Conservation (phyloP, 164 flowering plant species). For the Vitis labrusca region DNA sequence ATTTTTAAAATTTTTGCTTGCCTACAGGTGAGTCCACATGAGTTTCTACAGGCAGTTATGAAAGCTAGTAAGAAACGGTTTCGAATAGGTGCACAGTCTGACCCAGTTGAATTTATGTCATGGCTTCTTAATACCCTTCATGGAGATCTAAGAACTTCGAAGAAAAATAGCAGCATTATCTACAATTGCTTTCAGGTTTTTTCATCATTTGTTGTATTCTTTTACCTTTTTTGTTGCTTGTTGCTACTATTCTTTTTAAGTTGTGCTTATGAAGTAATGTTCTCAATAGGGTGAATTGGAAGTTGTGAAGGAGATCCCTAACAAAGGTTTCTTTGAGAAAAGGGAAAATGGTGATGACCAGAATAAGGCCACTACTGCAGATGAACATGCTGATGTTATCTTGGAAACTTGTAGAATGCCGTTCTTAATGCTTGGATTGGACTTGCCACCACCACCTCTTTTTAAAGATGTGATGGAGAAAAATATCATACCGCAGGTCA, state of each 20-base stretch:
- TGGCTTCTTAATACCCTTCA: conserved; percentile 97
- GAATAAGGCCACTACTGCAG: conserved; percentile 23
- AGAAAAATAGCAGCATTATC: conserved; percentile 66
- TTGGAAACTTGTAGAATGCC: conserved; percentile 79
- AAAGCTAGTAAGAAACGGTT: conserved; percentile 88
- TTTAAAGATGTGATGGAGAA: conserved; percentile 97
- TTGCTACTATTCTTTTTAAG: background rate
- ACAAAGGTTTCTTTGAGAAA: conserved; percentile 43
- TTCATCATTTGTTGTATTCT: background rate
- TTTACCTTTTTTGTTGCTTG: background rate
- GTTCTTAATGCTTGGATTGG: conserved; percentile 95
- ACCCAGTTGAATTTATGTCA: conserved; percentile 97
- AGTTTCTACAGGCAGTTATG: conserved; percentile 96
- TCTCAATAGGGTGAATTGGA: conserved; percentile 78
- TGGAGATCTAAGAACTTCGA: conserved; percentile 64
- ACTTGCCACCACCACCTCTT: conserved; percentile 96
- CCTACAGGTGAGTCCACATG: conserved; percentile 96
- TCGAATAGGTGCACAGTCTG: conserved; percentile 86
- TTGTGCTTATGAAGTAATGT: conserved; percentile 11
- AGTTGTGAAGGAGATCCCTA: conserved; percentile 77
- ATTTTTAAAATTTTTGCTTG: background rate
- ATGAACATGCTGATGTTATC: conserved; percentile 27
- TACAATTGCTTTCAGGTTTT: conserved; percentile 91
- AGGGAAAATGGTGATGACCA: conserved; percentile 52
- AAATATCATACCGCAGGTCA: conserved; percentile 96